These are phyloP conservation scores for Aspergillus ellipticus DNA, from an alignment of 495 filamentous ascomycete species.

Conservation along the genomic window DNA sequence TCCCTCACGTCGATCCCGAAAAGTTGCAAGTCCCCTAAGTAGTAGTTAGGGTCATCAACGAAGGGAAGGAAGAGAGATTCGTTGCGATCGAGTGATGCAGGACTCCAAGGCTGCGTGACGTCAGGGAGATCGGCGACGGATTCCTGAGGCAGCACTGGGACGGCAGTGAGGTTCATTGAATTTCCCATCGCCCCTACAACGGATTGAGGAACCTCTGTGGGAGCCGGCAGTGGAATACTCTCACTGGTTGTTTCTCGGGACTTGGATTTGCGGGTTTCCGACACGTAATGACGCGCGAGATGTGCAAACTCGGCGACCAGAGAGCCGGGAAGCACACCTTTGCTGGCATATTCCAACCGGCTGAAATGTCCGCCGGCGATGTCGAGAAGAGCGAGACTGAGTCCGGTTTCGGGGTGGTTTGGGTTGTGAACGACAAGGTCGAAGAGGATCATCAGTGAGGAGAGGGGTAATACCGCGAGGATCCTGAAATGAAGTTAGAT, in stretches of 20 bases:
- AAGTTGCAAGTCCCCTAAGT: background rate
- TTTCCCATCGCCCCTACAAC: background rate
- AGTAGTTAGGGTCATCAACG: background rate
- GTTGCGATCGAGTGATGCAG: background rate
- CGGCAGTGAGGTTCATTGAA: background rate
- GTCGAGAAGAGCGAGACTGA: conserved; percentile 31
- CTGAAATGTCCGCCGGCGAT: conserved; percentile 32
- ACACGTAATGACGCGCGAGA: conserved; percentile 29
- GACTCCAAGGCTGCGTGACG: background rate
- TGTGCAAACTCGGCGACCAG: conserved; percentile 31
- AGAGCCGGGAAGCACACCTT: conserved; percentile 27
- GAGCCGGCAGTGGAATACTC: background rate
- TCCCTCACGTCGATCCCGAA: background rate
- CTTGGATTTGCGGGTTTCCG: conserved; percentile 1
- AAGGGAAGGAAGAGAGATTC: background rate
- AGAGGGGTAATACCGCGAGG: conserved; percentile 21
- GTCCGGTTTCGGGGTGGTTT: conserved; percentile 24
- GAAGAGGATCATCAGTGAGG: conserved; percentile 32
- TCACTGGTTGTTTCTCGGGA: background rate
- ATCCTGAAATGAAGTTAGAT: background rate
- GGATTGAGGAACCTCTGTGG: background rate
- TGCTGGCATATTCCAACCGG: conserved; percentile 29
- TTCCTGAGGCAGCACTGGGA: background rate
- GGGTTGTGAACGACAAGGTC: conserved; percentile 35
- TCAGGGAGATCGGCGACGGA: background rate